Evolutionary conservation across 805 yeast genomes (phyloP).

Genomic region (Teunomyces tritomae): DNA sequence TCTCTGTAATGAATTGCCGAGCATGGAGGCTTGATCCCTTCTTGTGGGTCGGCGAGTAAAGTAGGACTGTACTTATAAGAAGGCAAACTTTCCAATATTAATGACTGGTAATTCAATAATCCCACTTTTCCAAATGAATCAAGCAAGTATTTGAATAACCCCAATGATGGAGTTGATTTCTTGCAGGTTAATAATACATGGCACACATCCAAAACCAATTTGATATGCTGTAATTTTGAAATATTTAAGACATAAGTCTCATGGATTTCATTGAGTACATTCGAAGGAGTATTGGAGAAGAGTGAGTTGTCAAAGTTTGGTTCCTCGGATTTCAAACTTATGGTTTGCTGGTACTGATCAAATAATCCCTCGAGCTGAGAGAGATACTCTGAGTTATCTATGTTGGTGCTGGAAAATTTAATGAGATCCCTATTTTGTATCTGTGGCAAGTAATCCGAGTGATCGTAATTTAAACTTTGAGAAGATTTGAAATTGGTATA

Average conservation of each 20-base stretch:
- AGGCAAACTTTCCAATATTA: slow-evolving; percentile 26
- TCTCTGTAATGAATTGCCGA: slow-evolving; percentile 21
- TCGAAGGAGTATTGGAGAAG: neutral
- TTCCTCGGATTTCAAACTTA: neutral
- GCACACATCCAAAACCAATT: slow-evolving; percentile 3
- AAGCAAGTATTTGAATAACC: slow-evolving; percentile 23
- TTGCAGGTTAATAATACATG: slow-evolving; percentile 1
- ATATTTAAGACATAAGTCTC: neutral
- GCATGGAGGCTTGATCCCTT: slow-evolving; percentile 9
- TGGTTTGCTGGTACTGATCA: slow-evolving; percentile 7
- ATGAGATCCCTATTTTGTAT: slow-evolving; percentile 15
- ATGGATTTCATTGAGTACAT: neutral
- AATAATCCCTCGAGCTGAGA: slow-evolving; percentile 17
- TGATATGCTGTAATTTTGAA: slow-evolving; percentile 2
- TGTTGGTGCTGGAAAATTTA: slow-evolving; percentile 10
- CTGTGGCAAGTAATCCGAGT: slow-evolving; percentile 24
- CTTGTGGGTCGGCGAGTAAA: slow-evolving; percentile 16
- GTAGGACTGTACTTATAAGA: slow-evolving; percentile 18
- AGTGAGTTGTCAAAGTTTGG: neutral
- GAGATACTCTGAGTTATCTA: slow-evolving; percentile 21
- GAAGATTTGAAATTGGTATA: slow-evolving; percentile 29
- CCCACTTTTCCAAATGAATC: slow-evolving; percentile 21
- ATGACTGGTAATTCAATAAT: slow-evolving; percentile 24
- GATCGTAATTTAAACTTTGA: slow-evolving; percentile 30
- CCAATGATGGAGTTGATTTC: slow-evolving; percentile 21